Evolutionary conservation across 148 eudicot species (phyloP), one percentile per base, ranked within the genome.

Genomic region (Camellia lanceoleosa): DNA sequence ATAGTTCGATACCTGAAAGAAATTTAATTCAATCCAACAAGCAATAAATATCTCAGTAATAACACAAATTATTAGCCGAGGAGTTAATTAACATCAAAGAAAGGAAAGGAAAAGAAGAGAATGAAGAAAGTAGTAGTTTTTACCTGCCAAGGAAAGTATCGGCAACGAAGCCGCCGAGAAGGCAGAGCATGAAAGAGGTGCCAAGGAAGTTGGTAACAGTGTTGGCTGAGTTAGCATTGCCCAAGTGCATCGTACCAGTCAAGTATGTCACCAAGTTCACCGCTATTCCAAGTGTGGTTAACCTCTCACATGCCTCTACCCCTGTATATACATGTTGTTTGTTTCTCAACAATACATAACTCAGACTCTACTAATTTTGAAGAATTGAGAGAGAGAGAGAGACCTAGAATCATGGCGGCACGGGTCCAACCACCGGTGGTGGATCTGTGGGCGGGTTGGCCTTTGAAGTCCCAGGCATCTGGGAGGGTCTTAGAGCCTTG

Each of bases 381-480:
- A 49, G 52, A 49, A 49, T 5, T 49, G 7, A 4, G 7, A 4
- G 52, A 2, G 5, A 60, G 11, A 44, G 55, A 3, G 41, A 5
- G 13, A 94, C 98, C 98, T 77, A 95, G 83, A 81, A 93, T 93
- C 95, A 89, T 90, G 86, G 97, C 94, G 75, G 97, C 91, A 55
- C 91, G 86, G 62, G 87, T 51, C 97, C 97, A 92, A 68, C 98
- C 97, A 42, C 98, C 98, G 74, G 94, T 87, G 70, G 88, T 77
- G 82, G 89, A 84, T 49, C 90, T 87, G 51, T 67, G 72, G 47
- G 97, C 91, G 4, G 91, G 93, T 47, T 82, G 87, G 75, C 98
- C 96, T 76, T 88, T 93, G 88, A 88, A 91, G 86, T 95, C 97
- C 92, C 91, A 95, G 80, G 97, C 97, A 82, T 95, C 97, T 2